A percentile compares a stretch with the other conserved stretches of the same genome.
phyloP scores from a whole-genome alignment of 495 filamentous ascomycete species.

The Podospora sp. region DNA sequence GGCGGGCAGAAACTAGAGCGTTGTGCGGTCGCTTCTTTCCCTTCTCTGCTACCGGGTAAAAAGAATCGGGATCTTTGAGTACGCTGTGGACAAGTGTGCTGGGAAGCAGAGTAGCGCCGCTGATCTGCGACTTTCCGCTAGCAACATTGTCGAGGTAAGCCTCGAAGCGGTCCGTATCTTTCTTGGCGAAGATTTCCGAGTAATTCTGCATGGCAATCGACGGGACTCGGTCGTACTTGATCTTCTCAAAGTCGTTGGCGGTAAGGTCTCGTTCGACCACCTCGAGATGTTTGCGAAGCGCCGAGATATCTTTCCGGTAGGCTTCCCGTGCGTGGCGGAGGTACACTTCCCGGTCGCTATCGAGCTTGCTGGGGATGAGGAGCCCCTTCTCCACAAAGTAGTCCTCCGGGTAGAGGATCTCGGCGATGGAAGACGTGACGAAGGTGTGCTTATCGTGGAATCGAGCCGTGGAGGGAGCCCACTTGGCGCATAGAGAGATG shows the following conservation, averaged over 20 bases:
- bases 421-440: constrained; percentile 51
- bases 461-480: constrained; percentile 47
- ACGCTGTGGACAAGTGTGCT: constrained; percentile 36
- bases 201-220: constrained; percentile 54
- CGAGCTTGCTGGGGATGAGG: constrained; percentile 23
- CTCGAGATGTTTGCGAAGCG: constrained; percentile 46
- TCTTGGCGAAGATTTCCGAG: constrained; percentile 40
- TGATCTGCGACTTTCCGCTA: constrained; percentile 38
- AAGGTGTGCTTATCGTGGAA: constrained; percentile 56
- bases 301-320: constrained; percentile 44
- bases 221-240: constrained; percentile 52
- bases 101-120: constrained; percentile 49
- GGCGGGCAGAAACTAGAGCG: constrained; percentile 13
- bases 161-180: constrained; percentile 47
- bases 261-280: constrained; percentile 51
- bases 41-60: background rate
- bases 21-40: constrained; percentile 7
- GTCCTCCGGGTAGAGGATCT: constrained; percentile 43
- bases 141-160: constrained; percentile 45
- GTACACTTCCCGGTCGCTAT: constrained; percentile 42
- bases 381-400: constrained; percentile 5
- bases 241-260: constrained; percentile 39
- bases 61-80: background rate
- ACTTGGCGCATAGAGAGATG: constrained; percentile 54
- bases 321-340: constrained; percentile 49